phyloP scores from a whole-genome alignment of 805 yeast species.

The Saccharomycopsis guyanensis region DNA sequence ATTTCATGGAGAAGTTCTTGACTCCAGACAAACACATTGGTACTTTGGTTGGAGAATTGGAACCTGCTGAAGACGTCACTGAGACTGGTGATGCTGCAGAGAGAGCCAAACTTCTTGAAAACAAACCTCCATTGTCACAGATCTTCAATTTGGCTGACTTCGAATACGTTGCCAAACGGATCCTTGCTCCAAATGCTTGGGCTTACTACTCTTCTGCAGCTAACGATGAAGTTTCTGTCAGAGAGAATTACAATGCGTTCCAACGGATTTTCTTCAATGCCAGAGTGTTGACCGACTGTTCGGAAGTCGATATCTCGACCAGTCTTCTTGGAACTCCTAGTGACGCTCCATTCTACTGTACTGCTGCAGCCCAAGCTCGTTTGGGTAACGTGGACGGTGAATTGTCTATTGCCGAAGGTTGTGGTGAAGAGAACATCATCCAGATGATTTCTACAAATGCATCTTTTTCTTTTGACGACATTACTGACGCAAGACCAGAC shows the following conservation, averaged over 20 bases:
- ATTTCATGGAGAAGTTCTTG: constrained; percentile 3
- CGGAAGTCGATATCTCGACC: constrained; percentile 35
- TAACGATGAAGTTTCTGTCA: constrained; percentile 40
- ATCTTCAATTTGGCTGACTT: constrained; percentile 34
- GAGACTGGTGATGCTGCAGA: constrained; percentile 21
- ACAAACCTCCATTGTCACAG: constrained; percentile 28
- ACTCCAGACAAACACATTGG: constrained; percentile 3
- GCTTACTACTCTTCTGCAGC: constrained; percentile 41
- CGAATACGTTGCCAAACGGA: constrained; percentile 33
- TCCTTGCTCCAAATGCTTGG: constrained; percentile 31
- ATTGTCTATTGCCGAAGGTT: constrained; percentile 33
- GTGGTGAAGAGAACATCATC: constrained; percentile 33
- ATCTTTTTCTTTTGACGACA: constrained; percentile 35
- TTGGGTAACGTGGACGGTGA: constrained; percentile 41
- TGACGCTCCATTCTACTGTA: constrained; percentile 39
- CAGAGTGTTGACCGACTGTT: constrained; percentile 32
- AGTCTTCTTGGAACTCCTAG: constrained; percentile 41
- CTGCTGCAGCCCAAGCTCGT: constrained; percentile 41
- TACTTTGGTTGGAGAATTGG: constrained; percentile 4
- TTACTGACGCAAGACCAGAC: constrained; percentile 32
- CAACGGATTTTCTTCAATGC: constrained; percentile 40
- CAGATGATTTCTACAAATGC: constrained; percentile 43
- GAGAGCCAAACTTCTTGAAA: constrained; percentile 16
- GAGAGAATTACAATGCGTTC: constrained; percentile 38
- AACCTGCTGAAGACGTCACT: constrained; percentile 5